Conservation (phyloP, 352 stramenopile genomes). For the Globisporangium megalacanthum region DNA sequence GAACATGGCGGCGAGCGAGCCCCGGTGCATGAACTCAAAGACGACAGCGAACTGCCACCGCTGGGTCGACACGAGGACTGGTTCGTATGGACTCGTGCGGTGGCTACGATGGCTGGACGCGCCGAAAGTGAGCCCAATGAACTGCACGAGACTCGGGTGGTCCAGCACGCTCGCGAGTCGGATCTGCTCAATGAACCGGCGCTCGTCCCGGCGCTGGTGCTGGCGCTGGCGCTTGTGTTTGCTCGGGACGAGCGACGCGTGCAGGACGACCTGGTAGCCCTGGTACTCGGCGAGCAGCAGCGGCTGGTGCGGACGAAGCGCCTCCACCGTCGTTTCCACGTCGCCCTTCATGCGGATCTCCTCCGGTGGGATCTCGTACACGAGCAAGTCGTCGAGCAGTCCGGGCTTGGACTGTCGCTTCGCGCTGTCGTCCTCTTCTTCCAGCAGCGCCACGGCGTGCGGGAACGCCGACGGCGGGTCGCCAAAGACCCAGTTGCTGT, state of each 20-base stretch:
- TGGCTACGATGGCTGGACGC: conserved; percentile 17
- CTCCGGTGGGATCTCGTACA: conserved; percentile 70
- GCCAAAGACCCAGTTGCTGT: conserved; percentile 42
- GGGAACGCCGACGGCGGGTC: conserved; percentile 25
- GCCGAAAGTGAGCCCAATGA: conserved; percentile 69
- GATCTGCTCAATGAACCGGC: conserved; percentile 62
- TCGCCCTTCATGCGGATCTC: conserved; percentile 27
- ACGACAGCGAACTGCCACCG: conserved; percentile 64
- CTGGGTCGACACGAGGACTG: conserved; percentile 5
- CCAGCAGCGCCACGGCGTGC: conserved; percentile 53
- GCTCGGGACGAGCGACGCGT: conserved; percentile 49
- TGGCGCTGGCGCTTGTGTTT: conserved; percentile 28
- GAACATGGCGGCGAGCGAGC: conserved; percentile 57
- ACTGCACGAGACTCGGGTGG: conserved; percentile 69
- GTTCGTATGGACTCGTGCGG: no score
- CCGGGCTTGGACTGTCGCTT: conserved; percentile 26
- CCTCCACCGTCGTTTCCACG: conserved; percentile 5
- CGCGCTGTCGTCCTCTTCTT: conserved; percentile 34
- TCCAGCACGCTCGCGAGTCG: conserved; percentile 53
- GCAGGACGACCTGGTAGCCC: conserved; percentile 61
- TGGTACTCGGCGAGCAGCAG: conserved; percentile 61
- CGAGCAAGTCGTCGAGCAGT: conserved; percentile 59
- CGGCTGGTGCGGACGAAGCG: conserved; percentile 20
- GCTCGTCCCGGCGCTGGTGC: conserved; percentile 27
- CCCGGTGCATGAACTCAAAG: conserved; percentile 73